These are phyloP conservation scores for Austroboletus novae-zelandiae DNA, from an alignment of 1,284 basidiomycete genomes.

Conservation along the genomic window DNA sequence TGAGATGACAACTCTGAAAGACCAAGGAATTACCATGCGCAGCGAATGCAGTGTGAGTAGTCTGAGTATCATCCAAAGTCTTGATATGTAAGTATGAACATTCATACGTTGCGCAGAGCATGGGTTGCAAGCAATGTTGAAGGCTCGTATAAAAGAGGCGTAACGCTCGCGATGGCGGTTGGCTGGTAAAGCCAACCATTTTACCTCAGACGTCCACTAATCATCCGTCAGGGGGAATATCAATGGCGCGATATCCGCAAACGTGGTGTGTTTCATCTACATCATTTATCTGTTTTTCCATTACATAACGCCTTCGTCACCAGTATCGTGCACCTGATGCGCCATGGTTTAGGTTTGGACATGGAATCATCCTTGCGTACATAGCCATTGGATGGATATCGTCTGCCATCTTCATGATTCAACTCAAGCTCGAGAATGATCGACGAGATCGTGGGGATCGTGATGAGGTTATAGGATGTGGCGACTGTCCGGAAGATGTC, in stretches of 20 bases:
- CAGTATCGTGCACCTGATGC: constrained; percentile 37
- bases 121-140: constrained; percentile 54
- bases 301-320: background rate
- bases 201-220: background rate
- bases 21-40: background rate
- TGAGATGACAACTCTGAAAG: constrained; percentile 4
- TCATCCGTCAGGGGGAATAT: constrained; percentile 38
- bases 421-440: constrained; percentile 43
- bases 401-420: constrained; percentile 37
- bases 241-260: constrained; percentile 46
- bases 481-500: constrained; percentile 13
- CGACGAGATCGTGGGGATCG: constrained; percentile 45
- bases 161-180: constrained; percentile 40
- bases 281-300: background rate
- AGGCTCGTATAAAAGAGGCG: constrained; percentile 40
- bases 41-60: constrained; percentile 50
- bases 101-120: constrained; percentile 33
- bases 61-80: constrained; percentile 32
- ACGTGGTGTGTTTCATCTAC: constrained; percentile 35
- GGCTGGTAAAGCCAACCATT: constrained; percentile 27
- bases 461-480: constrained; percentile 42
- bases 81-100: background rate
- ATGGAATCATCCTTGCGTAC: constrained; percentile 50
- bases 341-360: constrained; percentile 51
- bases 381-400: constrained; percentile 45